These are phyloP conservation scores for Aspergillus sp. DNA, from an alignment of 2,329 filamentous ascomycete species.

Conservation along the genomic window DNA sequence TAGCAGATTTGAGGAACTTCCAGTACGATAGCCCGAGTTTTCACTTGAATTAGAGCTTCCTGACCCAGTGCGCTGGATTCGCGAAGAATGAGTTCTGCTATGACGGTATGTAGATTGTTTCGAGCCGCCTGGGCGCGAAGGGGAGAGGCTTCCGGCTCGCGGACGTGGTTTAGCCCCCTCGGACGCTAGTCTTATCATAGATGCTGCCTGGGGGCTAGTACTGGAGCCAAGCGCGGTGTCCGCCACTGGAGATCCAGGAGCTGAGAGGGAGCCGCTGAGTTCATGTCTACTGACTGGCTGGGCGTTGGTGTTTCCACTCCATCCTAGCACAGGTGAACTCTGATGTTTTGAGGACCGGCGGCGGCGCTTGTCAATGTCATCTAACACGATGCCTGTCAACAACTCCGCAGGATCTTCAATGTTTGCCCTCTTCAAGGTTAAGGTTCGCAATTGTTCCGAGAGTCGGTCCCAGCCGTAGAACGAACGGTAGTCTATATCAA, in stretches of 20 bases:
- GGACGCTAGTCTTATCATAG: constrained; percentile 60
- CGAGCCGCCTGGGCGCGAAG: constrained; percentile 71
- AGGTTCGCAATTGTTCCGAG: constrained; percentile 84
- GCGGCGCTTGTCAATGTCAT: constrained; percentile 91
- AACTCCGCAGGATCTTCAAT: constrained; percentile 90
- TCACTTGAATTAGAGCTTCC: constrained; percentile 85
- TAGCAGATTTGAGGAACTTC: constrained; percentile 77
- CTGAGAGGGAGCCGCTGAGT: constrained; percentile 65
- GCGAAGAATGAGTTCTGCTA: constrained; percentile 64
- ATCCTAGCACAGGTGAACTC: constrained; percentile 72
- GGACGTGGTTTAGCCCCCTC: constrained; percentile 39
- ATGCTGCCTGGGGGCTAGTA: constrained; percentile 48
- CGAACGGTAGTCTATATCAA: constrained; percentile 92
- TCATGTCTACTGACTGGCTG: constrained; percentile 62
- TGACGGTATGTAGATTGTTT: constrained; percentile 67
- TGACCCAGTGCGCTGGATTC: constrained; percentile 82
- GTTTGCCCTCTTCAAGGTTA: constrained; percentile 83
- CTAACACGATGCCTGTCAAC: constrained; percentile 86
- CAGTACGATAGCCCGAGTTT: constrained; percentile 53
- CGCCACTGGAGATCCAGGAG: constrained; percentile 63
- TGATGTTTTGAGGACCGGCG: constrained; percentile 84
- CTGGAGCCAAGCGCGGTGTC: constrained; percentile 49
- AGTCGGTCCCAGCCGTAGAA: constrained; percentile 97
- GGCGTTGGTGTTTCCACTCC: constrained; percentile 60
- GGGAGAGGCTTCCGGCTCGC: constrained; percentile 74